These are phyloP conservation scores for Daldinia concentrica DNA, from an alignment of 495 filamentous ascomycete species.

Conservation along the genomic window DNA sequence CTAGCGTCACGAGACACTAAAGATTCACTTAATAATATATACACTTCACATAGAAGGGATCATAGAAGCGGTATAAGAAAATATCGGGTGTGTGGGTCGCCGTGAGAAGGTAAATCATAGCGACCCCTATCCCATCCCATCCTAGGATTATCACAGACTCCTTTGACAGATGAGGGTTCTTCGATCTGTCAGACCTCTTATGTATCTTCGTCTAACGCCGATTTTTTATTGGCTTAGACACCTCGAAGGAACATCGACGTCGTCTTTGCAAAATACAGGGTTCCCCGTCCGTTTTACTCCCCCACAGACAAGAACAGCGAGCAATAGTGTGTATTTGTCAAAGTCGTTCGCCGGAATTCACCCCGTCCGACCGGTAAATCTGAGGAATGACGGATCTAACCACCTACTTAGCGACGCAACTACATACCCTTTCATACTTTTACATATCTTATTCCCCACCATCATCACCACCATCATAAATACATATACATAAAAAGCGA, in stretches of 20 bases:
- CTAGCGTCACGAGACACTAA: background rate
- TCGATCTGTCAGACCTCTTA: slow-evolving; percentile 19
- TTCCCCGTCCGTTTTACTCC: slow-evolving; percentile 7
- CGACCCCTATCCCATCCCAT: slow-evolving; percentile 5
- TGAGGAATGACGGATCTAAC: slow-evolving; percentile 25
- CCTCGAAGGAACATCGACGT: background rate
- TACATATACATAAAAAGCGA: slow-evolving; percentile 1
- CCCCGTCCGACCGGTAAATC: slow-evolving; percentile 8
- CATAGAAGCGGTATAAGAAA: background rate
- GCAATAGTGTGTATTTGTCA: slow-evolving; percentile 6
- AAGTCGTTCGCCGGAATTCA: slow-evolving; percentile 19
- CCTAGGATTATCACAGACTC: background rate
- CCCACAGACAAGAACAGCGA: background rate
- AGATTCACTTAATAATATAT: background rate
- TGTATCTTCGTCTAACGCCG: slow-evolving; percentile 1
- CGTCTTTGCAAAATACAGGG: slow-evolving; percentile 5
- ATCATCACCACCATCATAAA: slow-evolving; percentile 1
- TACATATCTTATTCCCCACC: background rate
- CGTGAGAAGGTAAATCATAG: slow-evolving; percentile 4
- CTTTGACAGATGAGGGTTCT: slow-evolving; percentile 2
- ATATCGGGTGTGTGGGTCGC: slow-evolving; percentile 3
- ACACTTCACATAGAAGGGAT: background rate
- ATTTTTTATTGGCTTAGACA: background rate
- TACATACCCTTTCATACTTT: background rate
- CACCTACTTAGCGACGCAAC: slow-evolving; percentile 15